These are phyloP conservation scores for Meyerozyma guilliermondii DNA, from an alignment of 1,139 yeast species.

Conservation along the genomic window DNA sequence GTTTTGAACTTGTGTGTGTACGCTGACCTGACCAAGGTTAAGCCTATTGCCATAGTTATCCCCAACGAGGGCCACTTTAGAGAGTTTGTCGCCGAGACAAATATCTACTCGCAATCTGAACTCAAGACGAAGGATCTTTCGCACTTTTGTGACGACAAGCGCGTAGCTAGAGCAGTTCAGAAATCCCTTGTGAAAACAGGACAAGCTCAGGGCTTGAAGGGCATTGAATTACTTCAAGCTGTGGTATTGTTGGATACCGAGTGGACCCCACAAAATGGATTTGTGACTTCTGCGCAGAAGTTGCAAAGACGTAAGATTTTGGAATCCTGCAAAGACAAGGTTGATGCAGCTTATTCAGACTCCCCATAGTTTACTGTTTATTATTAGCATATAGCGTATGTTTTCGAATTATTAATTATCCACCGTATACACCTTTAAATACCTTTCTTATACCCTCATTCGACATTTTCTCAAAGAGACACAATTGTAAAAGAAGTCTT, in stretches of 20 bases:
- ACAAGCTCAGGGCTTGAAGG: constrained; percentile 70
- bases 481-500: constrained; percentile 55
- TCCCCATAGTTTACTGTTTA: neutral
- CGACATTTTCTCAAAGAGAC: constrained; percentile 22
- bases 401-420: constrained; percentile 3
- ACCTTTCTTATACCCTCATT: constrained; percentile 40
- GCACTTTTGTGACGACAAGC: constrained; percentile 47
- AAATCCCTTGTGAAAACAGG: constrained; percentile 70
- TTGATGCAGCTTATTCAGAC: constrained; percentile 48
- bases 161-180: constrained; percentile 51
- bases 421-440: constrained; percentile 39
- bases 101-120: constrained; percentile 42
- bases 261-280: constrained; percentile 98
- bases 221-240: constrained; percentile 82
- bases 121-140: constrained; percentile 48
- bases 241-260: constrained; percentile 79
- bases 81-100: constrained; percentile 48
- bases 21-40: constrained; percentile 81
- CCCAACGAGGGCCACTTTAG: constrained; percentile 70
- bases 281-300: constrained; percentile 92
- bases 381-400: neutral
- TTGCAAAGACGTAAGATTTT: constrained; percentile 91
- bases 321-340: constrained; percentile 53
- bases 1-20: constrained; percentile 86
- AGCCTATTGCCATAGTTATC: constrained; percentile 87